Base-by-base conservation (phyloP, 2,329 filamentous ascomycete species). In the Aspergillus glaucus region DNA sequence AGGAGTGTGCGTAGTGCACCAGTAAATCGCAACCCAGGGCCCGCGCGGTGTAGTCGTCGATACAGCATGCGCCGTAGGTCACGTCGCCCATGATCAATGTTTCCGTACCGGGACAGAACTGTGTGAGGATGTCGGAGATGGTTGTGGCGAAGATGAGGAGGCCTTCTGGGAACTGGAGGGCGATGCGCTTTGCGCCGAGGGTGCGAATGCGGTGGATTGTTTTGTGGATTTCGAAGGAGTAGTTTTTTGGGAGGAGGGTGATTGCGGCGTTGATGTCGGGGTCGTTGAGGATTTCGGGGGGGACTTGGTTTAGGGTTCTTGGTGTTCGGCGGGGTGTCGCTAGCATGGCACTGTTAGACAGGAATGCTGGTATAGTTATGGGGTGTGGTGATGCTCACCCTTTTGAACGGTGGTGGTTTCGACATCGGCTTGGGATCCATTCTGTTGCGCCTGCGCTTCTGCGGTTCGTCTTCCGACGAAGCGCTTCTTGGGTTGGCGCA, bases 61-160 rank as follows among this genome's bases (percentile, higher is more conserved):
- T 96, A 65, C 93, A 98, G 75, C 93, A 98, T 19, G 93, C 93
- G 54, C 93, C 93, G 67, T 98, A 98, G 1, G 93, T 98, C 40
- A 98, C 93, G 66, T 98, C 93, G 52, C 93, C 93, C 93, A 98
- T 98, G 68, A 98, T 98, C 47, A 97, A 77, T 2, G 92, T 97
- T 66, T 94, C 88, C 37, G 87, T 86, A 1, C 87, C 90, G 0
- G 89, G 86, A 63, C 93, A 98, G 74, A 98, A 98, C 64, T 91
- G 87, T 0, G 87, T 88, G 43, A 98, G 76, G 60, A 98, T 97
- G 66, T 98, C 93, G 3, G 93, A 95, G 58, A 98, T 92, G 32
- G 93, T 98, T 22, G 93, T 97, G 19, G 93, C 93, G 66, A 98
- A 98, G 49, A 98, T 77, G 24, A 98, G 80, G 1, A 98, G 79